Conservation (phyloP, 2,329 filamentous ascomycete genomes). For the Aspergillus quadrilineatus region DNA sequence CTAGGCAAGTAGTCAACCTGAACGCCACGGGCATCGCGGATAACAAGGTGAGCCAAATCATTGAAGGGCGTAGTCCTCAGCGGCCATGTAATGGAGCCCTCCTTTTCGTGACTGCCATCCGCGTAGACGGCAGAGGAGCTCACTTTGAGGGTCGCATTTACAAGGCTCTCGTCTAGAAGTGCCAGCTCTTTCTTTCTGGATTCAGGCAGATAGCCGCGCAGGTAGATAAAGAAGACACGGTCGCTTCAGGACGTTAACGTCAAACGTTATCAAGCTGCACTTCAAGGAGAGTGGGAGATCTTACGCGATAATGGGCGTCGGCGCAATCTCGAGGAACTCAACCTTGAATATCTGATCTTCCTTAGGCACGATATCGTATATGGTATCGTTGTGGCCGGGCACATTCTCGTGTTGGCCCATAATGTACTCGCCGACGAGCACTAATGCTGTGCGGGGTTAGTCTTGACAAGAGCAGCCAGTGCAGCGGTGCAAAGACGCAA, state of each 20-base stretch:
- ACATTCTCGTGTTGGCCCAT: constrained; percentile 16
- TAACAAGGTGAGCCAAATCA: constrained; percentile 11
- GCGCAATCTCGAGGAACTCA: constrained; percentile 15
- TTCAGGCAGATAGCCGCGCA: constrained; percentile 13
- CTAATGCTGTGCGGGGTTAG: not conserved
- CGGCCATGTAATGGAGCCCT: constrained; percentile 2
- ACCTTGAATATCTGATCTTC: constrained; percentile 1
- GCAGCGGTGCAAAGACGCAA: constrained; percentile 8
- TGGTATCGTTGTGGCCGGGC: constrained; percentile 16
- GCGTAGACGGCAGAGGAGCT: constrained; percentile 15
- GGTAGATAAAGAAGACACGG: constrained; percentile 17
- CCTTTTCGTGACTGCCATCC: constrained; percentile 10
- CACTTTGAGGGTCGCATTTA: constrained; percentile 14
- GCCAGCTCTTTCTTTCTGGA: constrained; percentile 16
- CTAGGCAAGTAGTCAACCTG: constrained; percentile 16
- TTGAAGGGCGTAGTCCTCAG: constrained; percentile 14
- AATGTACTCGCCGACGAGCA: not conserved
- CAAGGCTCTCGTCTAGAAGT: constrained; percentile 14
- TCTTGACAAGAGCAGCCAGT: constrained; percentile 7
- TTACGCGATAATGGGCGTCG: constrained; percentile 13
- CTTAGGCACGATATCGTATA: constrained; percentile 13
- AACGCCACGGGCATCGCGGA: constrained; percentile 13
- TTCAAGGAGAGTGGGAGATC: not conserved
- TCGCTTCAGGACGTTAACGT: constrained; percentile 7
- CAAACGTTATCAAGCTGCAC: not conserved